Evolutionary conservation across 2,329 filamentous ascomycete genomes (phyloP).

Genomic region (Macrophomina phaseolina): DNA sequence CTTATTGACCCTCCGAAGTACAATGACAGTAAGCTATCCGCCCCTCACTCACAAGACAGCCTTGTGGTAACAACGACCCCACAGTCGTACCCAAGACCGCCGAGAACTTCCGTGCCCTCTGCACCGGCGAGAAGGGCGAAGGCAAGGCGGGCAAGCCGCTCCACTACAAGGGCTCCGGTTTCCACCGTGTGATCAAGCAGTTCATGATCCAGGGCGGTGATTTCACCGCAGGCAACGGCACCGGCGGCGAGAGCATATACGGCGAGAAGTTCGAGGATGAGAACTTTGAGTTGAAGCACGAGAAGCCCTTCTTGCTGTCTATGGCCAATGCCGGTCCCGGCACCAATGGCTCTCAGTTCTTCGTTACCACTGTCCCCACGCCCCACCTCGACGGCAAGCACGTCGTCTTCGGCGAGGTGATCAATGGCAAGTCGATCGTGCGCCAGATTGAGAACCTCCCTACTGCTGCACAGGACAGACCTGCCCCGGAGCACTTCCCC

Average conservation of each 20-base stretch:
- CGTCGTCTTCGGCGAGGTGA: conserved; percentile 94
- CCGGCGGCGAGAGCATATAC: conserved; percentile 96
- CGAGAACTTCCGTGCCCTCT: conserved; percentile 94
- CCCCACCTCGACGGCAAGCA: conserved; percentile 96
- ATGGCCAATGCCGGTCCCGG: conserved; percentile 98
- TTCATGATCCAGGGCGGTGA: conserved; percentile 99
- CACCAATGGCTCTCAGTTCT: conserved; percentile 98
- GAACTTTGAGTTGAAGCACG: conserved; percentile 91
- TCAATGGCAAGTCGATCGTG: conserved; percentile 89
- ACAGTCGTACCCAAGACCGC: conserved; percentile 87
- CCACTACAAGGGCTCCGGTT: conserved; percentile 88
- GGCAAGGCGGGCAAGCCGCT: conserved; percentile 83
- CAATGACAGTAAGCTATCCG: conserved; percentile 46
- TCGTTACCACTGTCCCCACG: conserved; percentile 93
- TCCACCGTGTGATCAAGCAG: conserved; percentile 97
- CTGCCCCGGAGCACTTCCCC: conserved; percentile 64
- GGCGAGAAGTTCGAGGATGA: conserved; percentile 97
- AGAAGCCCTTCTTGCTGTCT: conserved; percentile 88
- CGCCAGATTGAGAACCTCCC: conserved; percentile 86
- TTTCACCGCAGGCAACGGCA: conserved; percentile 93
- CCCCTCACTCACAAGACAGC: conserved; percentile 23
- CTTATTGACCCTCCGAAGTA: conserved; percentile 40
- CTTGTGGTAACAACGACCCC: conserved; percentile 7
- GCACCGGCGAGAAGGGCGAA: conserved; percentile 90
- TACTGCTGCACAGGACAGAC: conserved; percentile 79